These are phyloP conservation scores for Pseudonectria buxi DNA, from an alignment of 2,329 filamentous ascomycete genomes.

Conservation along the genomic window DNA sequence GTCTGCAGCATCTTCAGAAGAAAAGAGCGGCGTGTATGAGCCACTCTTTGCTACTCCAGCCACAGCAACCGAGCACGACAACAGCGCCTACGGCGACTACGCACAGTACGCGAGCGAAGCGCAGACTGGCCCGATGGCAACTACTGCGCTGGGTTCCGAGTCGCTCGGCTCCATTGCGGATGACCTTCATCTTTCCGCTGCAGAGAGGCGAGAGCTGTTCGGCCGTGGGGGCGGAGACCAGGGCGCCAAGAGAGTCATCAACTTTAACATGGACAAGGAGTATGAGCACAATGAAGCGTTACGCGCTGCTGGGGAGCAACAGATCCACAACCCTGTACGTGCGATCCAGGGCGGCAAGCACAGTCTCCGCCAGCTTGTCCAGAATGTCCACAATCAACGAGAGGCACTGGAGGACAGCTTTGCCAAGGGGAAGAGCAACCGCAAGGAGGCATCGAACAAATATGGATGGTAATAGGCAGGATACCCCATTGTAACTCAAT, in stretches of 20 bases:
- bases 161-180: constrained; percentile 66
- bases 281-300: constrained; percentile 79
- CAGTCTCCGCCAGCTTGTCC: constrained; percentile 80
- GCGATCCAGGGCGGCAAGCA: constrained; percentile 80
- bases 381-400: constrained; percentile 71
- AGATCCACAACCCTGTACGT: constrained; percentile 75
- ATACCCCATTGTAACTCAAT: constrained; percentile 15
- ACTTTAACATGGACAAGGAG: constrained; percentile 84
- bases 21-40: constrained; percentile 37
- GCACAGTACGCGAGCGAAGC: constrained; percentile 20
- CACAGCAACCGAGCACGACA: constrained; percentile 11
- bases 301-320: constrained; percentile 61
- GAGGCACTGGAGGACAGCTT: constrained; percentile 91
- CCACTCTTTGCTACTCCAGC: constrained; percentile 40
- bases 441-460: constrained; percentile 70
- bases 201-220: constrained; percentile 77
- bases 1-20: constrained; percentile 13
- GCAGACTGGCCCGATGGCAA: constrained; percentile 26
- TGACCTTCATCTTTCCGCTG: constrained; percentile 70
- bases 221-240: constrained; percentile 52
- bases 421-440: constrained; percentile 69
- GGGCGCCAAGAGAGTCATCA: constrained; percentile 56
- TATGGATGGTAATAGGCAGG: constrained; percentile 64
- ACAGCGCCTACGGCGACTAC: constrained; percentile 26
- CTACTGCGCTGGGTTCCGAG: constrained; percentile 31